Conservation (phyloP, 73 alveolate species). For the Tetrahymena borealis region DNA sequence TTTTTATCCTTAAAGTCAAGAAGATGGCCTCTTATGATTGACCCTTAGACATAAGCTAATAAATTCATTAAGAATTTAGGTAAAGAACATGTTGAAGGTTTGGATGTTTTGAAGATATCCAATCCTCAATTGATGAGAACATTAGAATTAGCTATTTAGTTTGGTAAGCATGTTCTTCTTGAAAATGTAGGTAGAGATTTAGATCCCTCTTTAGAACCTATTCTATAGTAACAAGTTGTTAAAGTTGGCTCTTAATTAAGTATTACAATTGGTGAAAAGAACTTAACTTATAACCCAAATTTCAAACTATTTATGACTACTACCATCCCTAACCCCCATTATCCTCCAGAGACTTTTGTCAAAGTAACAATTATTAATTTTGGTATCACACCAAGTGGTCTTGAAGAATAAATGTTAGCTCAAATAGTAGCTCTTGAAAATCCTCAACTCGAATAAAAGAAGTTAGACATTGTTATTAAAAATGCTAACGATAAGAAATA, state of each 20-base stretch:
- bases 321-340: conserved; percentile 4
- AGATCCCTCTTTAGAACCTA: conserved; percentile 88
- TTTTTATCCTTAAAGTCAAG: conserved; percentile 58
- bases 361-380: conserved; percentile 36
- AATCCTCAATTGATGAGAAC: conserved; percentile 67
- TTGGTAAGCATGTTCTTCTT: conserved; percentile 90
- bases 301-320: conserved; percentile 9
- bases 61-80: conserved; percentile 60
- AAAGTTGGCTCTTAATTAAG: conserved; percentile 4
- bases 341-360: background rate
- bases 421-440: conserved; percentile 36
- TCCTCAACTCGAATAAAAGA: conserved; percentile 48
- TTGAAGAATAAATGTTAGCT: conserved; percentile 51
- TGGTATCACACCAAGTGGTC: conserved; percentile 51
- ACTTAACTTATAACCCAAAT: conserved; percentile 5
- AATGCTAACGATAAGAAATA: conserved; percentile 18
- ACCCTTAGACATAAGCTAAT: conserved; percentile 96
- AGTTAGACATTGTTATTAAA: conserved; percentile 47
- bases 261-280: conserved; percentile 1
- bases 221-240: conserved; percentile 3
- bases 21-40: conserved; percentile 96
- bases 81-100: conserved; percentile 53
- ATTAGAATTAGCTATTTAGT: conserved; percentile 68
- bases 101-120: conserved; percentile 63
- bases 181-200: conserved; percentile 89